Percentiles rank a stretch among this genome's conserved stretches.
Evolutionary conservation across 805 yeast genomes (phyloP).

Genomic region (Teunomyces aglyptinius): DNA sequence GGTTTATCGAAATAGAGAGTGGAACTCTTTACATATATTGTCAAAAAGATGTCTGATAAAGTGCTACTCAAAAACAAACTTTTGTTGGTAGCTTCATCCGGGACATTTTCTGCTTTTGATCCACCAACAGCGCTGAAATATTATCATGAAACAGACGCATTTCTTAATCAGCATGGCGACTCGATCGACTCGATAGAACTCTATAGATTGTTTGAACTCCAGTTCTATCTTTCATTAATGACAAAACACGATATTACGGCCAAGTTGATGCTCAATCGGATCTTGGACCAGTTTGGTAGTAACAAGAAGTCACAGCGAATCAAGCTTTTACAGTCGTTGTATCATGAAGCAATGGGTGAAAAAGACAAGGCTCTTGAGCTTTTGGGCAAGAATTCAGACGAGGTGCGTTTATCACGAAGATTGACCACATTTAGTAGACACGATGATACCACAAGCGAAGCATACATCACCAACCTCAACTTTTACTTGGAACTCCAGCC

Average conservation of each 20-base stretch:
- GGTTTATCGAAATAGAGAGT: not conserved
- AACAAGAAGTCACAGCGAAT: constrained; percentile 51
- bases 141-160: constrained; percentile 40
- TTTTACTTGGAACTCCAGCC: constrained; percentile 64
- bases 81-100: constrained; percentile 48
- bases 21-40: not conserved
- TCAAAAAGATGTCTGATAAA: not conserved
- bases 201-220: constrained; percentile 64
- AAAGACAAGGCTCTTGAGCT: constrained; percentile 24
- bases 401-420: constrained; percentile 36
- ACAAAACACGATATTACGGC: constrained; percentile 73
- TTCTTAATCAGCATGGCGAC: constrained; percentile 28
- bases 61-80: constrained; percentile 42
- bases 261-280: constrained; percentile 56
- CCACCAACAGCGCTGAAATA: constrained; percentile 44
- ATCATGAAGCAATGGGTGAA: constrained; percentile 53
- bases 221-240: constrained; percentile 61
- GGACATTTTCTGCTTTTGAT: constrained; percentile 47
- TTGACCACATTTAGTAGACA: constrained; percentile 33
- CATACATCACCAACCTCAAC: constrained; percentile 55
- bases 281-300: constrained; percentile 68
- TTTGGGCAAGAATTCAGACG: constrained; percentile 32
- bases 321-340: constrained; percentile 52
- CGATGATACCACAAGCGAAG: constrained; percentile 23
- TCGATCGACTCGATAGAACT: constrained; percentile 44